Conservation (phyloP, 306 rosid genomes). For the Comarum palustre region DNA sequence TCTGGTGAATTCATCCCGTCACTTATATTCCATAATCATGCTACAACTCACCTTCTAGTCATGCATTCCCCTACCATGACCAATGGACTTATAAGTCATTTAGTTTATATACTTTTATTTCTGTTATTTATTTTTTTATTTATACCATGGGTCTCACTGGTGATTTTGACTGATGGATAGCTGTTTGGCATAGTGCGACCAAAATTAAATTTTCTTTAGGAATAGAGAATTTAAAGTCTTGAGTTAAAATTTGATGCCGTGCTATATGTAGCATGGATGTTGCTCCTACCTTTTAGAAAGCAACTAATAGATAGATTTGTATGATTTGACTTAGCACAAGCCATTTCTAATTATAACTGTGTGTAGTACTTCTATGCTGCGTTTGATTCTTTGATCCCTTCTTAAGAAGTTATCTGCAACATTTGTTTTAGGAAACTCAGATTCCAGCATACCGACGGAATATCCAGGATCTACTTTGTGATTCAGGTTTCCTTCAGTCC, state of each 20-base stretch:
- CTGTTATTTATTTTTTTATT: neutral
- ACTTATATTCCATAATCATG: neutral
- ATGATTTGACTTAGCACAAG: conserved; percentile 8
- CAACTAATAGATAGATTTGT: neutral
- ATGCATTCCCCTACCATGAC: neutral
- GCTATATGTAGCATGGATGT: neutral
- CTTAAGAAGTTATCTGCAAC: conserved; percentile 26
- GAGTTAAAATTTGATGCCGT: neutral
- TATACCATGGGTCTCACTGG: neutral
- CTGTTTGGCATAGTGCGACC: neutral
- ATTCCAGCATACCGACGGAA: conserved; percentile 78
- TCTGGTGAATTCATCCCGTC: neutral
- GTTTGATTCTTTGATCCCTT: conserved; percentile 15
- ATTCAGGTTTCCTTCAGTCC: conserved; percentile 65
- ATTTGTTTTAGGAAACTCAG: conserved; percentile 82
- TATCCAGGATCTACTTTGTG: conserved; percentile 91
- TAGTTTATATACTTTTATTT: neutral
- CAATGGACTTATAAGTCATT: neutral
- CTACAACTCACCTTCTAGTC: neutral
- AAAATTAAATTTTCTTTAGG: neutral
- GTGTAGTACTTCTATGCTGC: neutral
- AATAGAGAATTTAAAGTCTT: neutral
- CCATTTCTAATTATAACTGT: neutral
- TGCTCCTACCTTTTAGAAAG: neutral
- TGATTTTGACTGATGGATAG: neutral